These are phyloP conservation scores for Epichloe scottii DNA, from an alignment of 2,329 filamentous ascomycete genomes.

Conservation along the genomic window DNA sequence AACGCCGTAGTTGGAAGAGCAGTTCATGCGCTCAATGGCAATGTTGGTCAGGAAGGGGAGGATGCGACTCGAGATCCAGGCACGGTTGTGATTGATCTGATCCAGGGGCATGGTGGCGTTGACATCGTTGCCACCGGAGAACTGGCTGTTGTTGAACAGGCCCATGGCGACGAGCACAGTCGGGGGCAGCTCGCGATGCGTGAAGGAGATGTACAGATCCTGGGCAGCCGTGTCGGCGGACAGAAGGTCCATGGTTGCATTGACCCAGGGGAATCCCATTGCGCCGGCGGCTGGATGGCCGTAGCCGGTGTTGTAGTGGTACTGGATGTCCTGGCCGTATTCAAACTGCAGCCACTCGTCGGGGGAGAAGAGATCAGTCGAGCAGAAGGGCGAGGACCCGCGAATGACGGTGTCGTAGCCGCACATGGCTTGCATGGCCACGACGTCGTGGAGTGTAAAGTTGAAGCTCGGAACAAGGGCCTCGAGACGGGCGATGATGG, in stretches of 20 bases:
- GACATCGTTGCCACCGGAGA: conserved; percentile 33
- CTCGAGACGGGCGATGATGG: conserved; percentile 46
- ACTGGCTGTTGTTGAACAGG: conserved; percentile 55
- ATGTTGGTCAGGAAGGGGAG: conserved; percentile 55
- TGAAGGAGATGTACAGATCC: conserved; percentile 56
- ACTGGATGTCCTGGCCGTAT: conserved; percentile 51
- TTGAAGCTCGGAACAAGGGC: conserved; percentile 43
- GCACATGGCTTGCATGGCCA: conserved; percentile 54
- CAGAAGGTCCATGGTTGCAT: conserved; percentile 42
- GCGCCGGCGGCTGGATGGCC: conserved; percentile 43
- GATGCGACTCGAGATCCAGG: conserved; percentile 50
- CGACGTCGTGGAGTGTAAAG: conserved; percentile 49
- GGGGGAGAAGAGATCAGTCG: conserved; percentile 42
- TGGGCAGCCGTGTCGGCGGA: conserved; percentile 28
- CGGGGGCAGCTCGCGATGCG: conserved; percentile 55
- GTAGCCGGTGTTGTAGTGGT: conserved; percentile 55
- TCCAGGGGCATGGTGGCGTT: conserved; percentile 54
- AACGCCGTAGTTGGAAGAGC: conserved; percentile 15
- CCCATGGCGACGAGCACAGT: conserved; percentile 55
- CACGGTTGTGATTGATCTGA: conserved; percentile 48
- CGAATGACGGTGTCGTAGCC: conserved; percentile 54
- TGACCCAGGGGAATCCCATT: conserved; percentile 55
- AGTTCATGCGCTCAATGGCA: conserved; percentile 52
- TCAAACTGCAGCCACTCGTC: conserved; percentile 57
- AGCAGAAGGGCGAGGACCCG: conserved; percentile 49